Percentiles rank a stretch among this genome's conserved stretches.
phyloP scores from a whole-genome alignment of 768 basidiomycete species.

The Multifurca ochricompacta region DNA sequence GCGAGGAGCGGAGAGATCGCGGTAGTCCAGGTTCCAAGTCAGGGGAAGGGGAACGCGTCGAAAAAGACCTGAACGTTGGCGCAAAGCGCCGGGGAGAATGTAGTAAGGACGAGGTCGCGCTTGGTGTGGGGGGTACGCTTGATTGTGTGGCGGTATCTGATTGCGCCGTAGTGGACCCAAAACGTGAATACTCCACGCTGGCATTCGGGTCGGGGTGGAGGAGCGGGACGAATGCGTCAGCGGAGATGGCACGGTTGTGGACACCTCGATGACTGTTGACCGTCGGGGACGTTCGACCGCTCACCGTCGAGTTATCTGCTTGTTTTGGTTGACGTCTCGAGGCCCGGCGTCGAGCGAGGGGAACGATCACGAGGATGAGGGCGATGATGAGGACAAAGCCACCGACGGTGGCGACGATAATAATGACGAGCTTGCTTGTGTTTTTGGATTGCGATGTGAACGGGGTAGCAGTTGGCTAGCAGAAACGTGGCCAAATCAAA shows the following conservation, averaged over 20 bases:
- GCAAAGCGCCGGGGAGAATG: constrained; percentile 5
- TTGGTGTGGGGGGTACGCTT: background rate
- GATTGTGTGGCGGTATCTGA: background rate
- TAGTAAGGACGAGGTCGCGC: background rate
- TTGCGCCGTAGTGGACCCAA: background rate
- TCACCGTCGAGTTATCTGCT: background rate
- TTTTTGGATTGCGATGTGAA: background rate
- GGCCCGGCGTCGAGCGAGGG: constrained; percentile 10
- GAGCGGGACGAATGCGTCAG: constrained; percentile 18
- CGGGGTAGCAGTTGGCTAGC: background rate
- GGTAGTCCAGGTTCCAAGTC: constrained; percentile 6
- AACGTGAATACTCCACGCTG: background rate
- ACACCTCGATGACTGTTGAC: background rate
- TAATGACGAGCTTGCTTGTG: constrained; percentile 13
- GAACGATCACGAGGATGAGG: constrained; percentile 16
- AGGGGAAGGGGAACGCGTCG: background rate
- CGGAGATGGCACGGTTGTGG: constrained; percentile 14
- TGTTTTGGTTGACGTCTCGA: background rate
- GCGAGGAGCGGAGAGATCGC: background rate
- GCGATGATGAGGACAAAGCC: constrained; percentile 13
- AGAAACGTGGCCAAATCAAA: constrained; percentile 12
- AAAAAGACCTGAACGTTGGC: constrained; percentile 4
- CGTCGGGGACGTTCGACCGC: background rate
- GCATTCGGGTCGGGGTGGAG: constrained; percentile 7
- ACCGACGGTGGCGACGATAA: constrained; percentile 15